Percentiles rank a stretch among this genome's conserved stretches.
phyloP scores from a whole-genome alignment of 345 rosid genomes.

The Raphanus sativus region DNA sequence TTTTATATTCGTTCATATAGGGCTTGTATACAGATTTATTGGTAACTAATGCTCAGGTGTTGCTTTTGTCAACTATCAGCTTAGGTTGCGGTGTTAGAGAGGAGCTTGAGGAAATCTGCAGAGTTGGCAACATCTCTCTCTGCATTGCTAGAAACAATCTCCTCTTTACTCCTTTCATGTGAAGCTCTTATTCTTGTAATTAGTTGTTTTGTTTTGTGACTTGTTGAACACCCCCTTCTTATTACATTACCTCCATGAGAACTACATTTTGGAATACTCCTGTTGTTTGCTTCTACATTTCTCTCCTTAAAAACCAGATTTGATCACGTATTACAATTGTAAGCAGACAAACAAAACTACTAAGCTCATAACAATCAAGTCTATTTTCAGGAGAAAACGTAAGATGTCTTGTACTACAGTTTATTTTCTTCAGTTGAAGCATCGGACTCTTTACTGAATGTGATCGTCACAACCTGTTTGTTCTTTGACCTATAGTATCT shows the following conservation, averaged over 20 bases:
- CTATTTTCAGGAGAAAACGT: neutral
- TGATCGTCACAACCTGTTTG: constrained; percentile 39
- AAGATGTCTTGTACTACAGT: constrained; percentile 1
- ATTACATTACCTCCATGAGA: constrained; percentile 18
- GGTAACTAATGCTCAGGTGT: constrained; percentile 36
- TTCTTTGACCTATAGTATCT: constrained; percentile 34
- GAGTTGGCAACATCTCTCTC: constrained; percentile 13
- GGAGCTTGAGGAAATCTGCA: constrained; percentile 22
- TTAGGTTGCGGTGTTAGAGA: constrained; percentile 27
- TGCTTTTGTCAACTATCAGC: constrained; percentile 39
- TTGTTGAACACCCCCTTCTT: neutral
- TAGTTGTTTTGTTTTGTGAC: constrained; percentile 6
- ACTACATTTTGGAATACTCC: constrained; percentile 22
- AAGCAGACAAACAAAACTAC: neutral
- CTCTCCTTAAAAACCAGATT: neutral
- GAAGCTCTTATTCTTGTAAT: constrained; percentile 32
- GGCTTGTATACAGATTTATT: constrained; percentile 27
- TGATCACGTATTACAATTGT: neutral
- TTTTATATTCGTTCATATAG: neutral
- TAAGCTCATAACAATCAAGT: neutral
- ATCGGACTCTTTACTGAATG: constrained; percentile 31
- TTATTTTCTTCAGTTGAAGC: constrained; percentile 23
- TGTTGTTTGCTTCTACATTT: constrained; percentile 5
- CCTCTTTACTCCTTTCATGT: constrained; percentile 20
- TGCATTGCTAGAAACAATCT: constrained; percentile 20